A percentile compares a stretch with the other conserved stretches of the same genome.
Evolutionary conservation across 352 stramenopile species (phyloP).

Genomic region (Globisporangium carolinianum): DNA sequence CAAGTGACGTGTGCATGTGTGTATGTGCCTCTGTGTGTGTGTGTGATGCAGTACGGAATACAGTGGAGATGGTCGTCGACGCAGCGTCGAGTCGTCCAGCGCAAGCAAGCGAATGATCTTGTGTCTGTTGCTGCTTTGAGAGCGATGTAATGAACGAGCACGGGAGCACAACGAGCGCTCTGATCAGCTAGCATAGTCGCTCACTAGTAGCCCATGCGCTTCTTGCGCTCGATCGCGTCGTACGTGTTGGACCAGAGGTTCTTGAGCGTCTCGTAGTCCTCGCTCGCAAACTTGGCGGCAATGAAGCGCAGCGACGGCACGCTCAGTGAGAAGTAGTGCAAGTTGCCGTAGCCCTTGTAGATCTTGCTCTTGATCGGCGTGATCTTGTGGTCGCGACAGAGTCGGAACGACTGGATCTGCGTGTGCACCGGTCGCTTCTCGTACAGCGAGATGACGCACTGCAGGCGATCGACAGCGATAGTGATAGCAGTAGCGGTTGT

Average conservation of each 20-base stretch:
- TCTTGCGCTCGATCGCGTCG: constrained; percentile 79
- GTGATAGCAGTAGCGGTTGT: too few species aligned
- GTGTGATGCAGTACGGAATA: too few species aligned
- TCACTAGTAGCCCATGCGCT: constrained; percentile 43
- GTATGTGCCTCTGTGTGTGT: too few species aligned
- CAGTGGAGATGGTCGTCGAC: too few species aligned
- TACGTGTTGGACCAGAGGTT: constrained; percentile 78
- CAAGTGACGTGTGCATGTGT: too few species aligned
- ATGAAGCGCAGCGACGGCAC: constrained; percentile 78
- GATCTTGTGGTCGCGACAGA: constrained; percentile 81
- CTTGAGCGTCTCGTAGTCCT: constrained; percentile 79
- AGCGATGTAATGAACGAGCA: too few species aligned
- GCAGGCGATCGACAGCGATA: too few species aligned
- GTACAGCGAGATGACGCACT: constrained; percentile 82
- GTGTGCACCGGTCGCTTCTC: constrained; percentile 78
- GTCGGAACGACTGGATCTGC: constrained; percentile 78
- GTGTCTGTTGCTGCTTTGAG: too few species aligned
- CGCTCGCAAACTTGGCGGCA: constrained; percentile 76
- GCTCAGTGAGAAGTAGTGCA: constrained; percentile 81
- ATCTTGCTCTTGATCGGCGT: constrained; percentile 85
- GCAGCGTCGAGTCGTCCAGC: too few species aligned
- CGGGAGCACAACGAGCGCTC: too few species aligned
- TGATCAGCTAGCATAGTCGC: not conserved
- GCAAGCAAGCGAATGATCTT: too few species aligned
- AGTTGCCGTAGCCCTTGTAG: constrained; percentile 81